phyloP scores from a whole-genome alignment of 768 basidiomycete species.

The Phallus indusiatus region DNA sequence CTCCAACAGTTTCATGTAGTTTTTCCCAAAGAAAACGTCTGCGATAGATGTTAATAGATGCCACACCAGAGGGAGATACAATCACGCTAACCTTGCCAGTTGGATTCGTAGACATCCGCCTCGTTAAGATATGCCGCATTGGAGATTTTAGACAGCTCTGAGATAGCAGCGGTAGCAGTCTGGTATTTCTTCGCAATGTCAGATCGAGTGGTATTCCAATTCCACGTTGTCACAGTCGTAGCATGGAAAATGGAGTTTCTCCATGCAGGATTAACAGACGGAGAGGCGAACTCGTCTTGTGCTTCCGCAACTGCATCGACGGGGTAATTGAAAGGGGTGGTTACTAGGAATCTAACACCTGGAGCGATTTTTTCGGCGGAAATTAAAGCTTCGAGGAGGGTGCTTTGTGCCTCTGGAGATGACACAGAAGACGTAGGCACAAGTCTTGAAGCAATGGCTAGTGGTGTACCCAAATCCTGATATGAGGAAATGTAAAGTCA shows the following conservation, averaged over 20 bases:
- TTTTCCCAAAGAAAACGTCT: conserved; percentile 1
- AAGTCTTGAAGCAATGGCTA: conserved; percentile 5
- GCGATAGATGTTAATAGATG: not conserved
- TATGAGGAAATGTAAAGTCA: not conserved
- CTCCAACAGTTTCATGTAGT: not conserved
- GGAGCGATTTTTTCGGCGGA: not conserved
- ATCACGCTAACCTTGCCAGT: not conserved
- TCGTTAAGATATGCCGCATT: conserved; percentile 14
- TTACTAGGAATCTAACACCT: not conserved
- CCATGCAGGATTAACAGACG: conserved; percentile 33
- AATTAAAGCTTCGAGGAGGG: not conserved
- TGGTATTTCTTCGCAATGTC: conserved; percentile 28
- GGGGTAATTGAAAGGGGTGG: conserved; percentile 5
- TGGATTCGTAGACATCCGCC: conserved; percentile 5
- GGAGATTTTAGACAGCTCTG: conserved; percentile 32
- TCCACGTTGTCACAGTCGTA: conserved; percentile 34
- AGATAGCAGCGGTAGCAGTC: conserved; percentile 28
- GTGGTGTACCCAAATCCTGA: conserved; percentile 2
- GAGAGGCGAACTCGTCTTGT: not conserved
- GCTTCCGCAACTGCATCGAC: too few species aligned
- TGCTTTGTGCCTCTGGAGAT: not conserved
- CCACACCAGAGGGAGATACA: not conserved
- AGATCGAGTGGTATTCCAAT: conserved; percentile 32
- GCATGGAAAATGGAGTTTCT: conserved; percentile 36
- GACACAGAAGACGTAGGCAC: not conserved